Base-by-base conservation (phyloP, 306 rosid species). In the Gastrolobium villosum region DNA sequence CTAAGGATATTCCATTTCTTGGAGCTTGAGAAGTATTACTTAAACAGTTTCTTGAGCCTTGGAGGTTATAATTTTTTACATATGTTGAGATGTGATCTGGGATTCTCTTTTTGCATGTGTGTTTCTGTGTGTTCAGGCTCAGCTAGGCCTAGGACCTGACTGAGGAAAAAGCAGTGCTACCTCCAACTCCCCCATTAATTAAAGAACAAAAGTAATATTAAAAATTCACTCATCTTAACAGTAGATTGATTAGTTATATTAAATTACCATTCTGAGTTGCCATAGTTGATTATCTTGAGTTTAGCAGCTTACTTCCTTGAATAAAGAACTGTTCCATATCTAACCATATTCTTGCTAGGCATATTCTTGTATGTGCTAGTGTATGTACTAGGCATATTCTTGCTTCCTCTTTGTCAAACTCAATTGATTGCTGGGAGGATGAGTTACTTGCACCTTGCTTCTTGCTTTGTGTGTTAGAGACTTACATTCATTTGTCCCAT, bases 1-100 rank as follows among this genome's bases (percentile, higher is more conserved):
- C 34, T 20, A 75, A 68, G 78, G 65, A 39, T 11, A 39, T 13
- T 72, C 43, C 76, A 64, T 35, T 10, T 34, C 46, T 70, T 75
- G 50, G 53, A 46, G 56, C 63, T 64, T 72, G 13, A 32, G 61
- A 63, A 80, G 62, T 53, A 11, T 41, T 60, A n/a, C n/a, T n/a
- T n/a, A n/a, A n/a, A n/a, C n/a, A n/a, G n/a, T n/a, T n/a, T n/a
- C n/a, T n/a, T n/a, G n/a, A n/a, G n/a, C n/a, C n/a, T n/a, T n/a
- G n/a, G n/a, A n/a, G n/a, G n/a, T n/a, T n/a, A n/a, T n/a, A 41
- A 14, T 13, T 32, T 72, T 43, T 31, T 4, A 11, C 10, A 54
- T 72, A 31, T 53, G 32, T 75, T 32, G 39, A 32, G 49, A 61
- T 34, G 67, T 62, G 35, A 36, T 44, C 32, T 28, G 50, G 40